A percentile compares a stretch with the other conserved stretches of the same genome.
These are phyloP conservation scores for Arachis hypogaea DNA, from an alignment of 306 rosid species.

Conservation along the genomic window DNA sequence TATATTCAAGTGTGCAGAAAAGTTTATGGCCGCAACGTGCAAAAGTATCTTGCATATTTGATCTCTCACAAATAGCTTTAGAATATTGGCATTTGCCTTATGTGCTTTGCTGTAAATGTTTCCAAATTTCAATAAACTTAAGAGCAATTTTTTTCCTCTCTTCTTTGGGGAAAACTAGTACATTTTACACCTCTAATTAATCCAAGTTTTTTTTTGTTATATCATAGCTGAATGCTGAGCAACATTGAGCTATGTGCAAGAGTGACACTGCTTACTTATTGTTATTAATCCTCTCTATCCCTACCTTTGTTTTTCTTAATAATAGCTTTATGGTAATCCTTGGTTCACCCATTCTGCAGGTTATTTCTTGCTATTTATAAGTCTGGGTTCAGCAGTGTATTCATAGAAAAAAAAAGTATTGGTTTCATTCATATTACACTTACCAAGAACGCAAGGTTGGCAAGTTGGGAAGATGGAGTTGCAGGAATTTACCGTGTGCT, in stretches of 20 bases:
- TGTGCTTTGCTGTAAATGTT: neutral
- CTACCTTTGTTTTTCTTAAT: neutral
- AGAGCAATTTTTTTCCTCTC: neutral
- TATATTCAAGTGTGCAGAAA: slow-evolving; percentile 19
- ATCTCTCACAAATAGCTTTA: neutral
- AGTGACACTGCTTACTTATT: neutral
- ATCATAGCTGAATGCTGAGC: neutral
- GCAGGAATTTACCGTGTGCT: slow-evolving; percentile 53
- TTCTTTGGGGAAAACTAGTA: too few species aligned
- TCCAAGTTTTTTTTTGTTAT: too few species aligned
- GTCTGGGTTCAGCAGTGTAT: slow-evolving; percentile 24
- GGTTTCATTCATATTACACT: slow-evolving; percentile 26
- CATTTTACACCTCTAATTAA: too few species aligned
- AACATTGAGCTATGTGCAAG: slow-evolving; percentile 8
- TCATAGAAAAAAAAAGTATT: slow-evolving; percentile 23
- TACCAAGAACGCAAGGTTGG: slow-evolving; percentile 24
- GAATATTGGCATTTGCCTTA: slow-evolving; percentile 11
- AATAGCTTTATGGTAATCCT: slow-evolving; percentile 2
- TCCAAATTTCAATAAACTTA: slow-evolving; percentile 5
- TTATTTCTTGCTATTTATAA: slow-evolving; percentile 32
- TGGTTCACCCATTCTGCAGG: slow-evolving; percentile 47
- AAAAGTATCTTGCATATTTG: slow-evolving; percentile 25
- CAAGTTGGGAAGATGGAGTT: slow-evolving; percentile 43
- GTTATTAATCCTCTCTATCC: neutral
- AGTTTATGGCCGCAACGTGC: slow-evolving; percentile 28